A percentile compares a stretch with the other conserved stretches of the same genome.
Conservation (phyloP, 352 stramenopile genomes). For the Saprolegnia parasitica region DNA sequence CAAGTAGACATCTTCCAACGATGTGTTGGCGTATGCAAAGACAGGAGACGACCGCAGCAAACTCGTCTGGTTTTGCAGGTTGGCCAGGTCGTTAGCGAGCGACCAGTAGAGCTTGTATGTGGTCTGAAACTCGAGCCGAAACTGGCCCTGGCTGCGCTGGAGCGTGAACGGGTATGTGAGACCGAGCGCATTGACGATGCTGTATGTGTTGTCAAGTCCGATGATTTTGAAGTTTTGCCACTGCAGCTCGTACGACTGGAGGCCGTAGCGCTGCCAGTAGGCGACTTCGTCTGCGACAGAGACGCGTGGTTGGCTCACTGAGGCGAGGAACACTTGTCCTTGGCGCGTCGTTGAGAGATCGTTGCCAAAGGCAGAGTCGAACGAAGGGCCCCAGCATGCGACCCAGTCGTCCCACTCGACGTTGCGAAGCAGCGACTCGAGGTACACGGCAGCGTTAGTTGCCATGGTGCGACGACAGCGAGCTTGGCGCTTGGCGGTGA, state of each 20-base stretch:
- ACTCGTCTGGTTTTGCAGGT: not conserved
- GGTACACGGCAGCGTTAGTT: not conserved
- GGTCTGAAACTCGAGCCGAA: not conserved
- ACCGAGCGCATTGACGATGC: not conserved
- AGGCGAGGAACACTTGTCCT: not conserved
- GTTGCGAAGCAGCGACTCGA: not conserved
- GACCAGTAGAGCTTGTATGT: conserved; percentile 4
- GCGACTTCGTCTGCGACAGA: not conserved
- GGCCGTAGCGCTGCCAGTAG: not conserved
- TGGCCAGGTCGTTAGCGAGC: not conserved
- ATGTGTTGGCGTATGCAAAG: not conserved
- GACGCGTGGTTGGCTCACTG: not conserved
- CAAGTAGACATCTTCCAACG: not conserved
- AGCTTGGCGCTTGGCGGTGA: not conserved
- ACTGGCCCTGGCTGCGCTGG: not conserved
- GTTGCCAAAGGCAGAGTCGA: not conserved
- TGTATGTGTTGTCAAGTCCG: not conserved
- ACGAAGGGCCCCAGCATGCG: not conserved
- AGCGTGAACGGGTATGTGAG: not conserved
- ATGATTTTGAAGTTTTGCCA: conserved; percentile 11
- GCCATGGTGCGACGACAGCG: not conserved
- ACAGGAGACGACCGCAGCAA: not conserved
- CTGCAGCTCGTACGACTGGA: not conserved
- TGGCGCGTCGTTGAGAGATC: not conserved
- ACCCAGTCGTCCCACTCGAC: not conserved